Percentiles rank a stretch among this genome's conserved stretches.
Conservation (phyloP, 2,329 filamentous ascomycete species). For the Aspergillus floridensis region DNA sequence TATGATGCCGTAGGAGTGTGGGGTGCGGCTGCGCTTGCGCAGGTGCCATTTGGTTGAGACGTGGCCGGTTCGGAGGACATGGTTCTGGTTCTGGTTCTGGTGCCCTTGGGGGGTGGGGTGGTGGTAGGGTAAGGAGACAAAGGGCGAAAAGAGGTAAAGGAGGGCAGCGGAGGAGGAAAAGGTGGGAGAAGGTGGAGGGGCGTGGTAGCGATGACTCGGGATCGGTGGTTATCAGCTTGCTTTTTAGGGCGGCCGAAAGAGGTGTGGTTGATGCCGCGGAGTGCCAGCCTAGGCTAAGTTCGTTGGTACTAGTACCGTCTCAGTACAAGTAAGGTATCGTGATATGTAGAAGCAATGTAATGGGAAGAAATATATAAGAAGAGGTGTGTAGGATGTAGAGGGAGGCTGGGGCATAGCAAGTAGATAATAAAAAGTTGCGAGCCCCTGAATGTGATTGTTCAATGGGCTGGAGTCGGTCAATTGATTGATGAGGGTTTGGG, state of each 20-base stretch:
- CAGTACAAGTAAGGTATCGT: no score
- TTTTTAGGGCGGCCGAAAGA: not conserved
- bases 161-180: not conserved
- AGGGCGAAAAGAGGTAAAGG: not conserved
- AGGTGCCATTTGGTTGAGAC: constrained; percentile 7
- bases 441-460: not conserved
- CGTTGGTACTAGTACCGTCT: not conserved
- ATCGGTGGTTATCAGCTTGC: not conserved
- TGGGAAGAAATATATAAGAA: no score
- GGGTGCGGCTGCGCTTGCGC: not conserved
- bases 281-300: not conserved
- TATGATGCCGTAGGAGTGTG: not conserved
- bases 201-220: not conserved
- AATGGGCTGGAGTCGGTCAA: not conserved
- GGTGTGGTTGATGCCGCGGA: not conserved
- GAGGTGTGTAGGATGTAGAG: no score
- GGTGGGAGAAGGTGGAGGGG: not conserved
- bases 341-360: not conserved
- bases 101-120: not conserved
- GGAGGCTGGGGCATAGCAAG: no score
- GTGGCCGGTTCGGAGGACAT: not conserved
- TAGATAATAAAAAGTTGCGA: no score
- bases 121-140: not conserved
- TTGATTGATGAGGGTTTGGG: not conserved
- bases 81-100: not conserved